These are phyloP conservation scores for Salix viminalis DNA, from an alignment of 345 rosid species.

Conservation along the genomic window DNA sequence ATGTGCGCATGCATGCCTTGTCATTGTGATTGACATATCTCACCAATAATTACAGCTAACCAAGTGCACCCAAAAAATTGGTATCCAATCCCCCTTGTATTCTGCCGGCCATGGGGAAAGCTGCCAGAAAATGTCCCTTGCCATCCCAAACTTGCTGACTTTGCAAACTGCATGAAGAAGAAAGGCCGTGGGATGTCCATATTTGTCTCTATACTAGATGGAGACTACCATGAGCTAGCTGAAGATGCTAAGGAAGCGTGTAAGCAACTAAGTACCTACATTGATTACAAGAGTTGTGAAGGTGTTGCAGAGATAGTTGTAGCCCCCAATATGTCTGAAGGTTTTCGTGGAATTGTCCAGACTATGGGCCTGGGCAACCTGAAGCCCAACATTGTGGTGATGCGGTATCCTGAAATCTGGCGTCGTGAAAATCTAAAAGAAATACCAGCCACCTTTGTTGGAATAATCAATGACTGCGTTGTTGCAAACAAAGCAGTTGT, in stretches of 20 bases:
- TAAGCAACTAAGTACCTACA: slow-evolving; percentile 81
- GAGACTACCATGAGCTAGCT: slow-evolving; percentile 89
- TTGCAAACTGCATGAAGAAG: slow-evolving; percentile 99
- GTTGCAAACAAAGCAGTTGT: slow-evolving; percentile 99
- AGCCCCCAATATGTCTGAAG: slow-evolving; percentile 95
- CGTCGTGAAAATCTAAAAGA: slow-evolving; percentile 87
- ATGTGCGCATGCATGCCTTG: neutral
- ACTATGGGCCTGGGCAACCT: slow-evolving; percentile 98
- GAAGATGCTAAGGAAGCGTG: slow-evolving; percentile 94
- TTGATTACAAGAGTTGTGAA: slow-evolving; percentile 88
- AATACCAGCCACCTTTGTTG: slow-evolving; percentile 88
- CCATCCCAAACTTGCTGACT: slow-evolving; percentile 97
- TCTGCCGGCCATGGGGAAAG: slow-evolving; percentile 99
- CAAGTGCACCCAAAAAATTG: slow-evolving; percentile 99
- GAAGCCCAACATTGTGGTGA: slow-evolving; percentile 95
- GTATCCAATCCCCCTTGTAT: slow-evolving; percentile 96
- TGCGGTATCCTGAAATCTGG: slow-evolving; percentile 99
- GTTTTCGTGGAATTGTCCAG: slow-evolving; percentile 94
- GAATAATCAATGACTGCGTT: slow-evolving; percentile 86
- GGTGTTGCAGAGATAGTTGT: slow-evolving; percentile 99
- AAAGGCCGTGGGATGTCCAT: slow-evolving; percentile 99
- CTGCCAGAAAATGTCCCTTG: slow-evolving; percentile 98
- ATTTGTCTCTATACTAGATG: slow-evolving; percentile 80
- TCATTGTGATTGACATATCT: slow-evolving; percentile 6
- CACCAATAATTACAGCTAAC: slow-evolving; percentile 52